Base-by-base conservation (phyloP, 2,329 filamentous ascomycete species). In the Claviceps sp. region DNA sequence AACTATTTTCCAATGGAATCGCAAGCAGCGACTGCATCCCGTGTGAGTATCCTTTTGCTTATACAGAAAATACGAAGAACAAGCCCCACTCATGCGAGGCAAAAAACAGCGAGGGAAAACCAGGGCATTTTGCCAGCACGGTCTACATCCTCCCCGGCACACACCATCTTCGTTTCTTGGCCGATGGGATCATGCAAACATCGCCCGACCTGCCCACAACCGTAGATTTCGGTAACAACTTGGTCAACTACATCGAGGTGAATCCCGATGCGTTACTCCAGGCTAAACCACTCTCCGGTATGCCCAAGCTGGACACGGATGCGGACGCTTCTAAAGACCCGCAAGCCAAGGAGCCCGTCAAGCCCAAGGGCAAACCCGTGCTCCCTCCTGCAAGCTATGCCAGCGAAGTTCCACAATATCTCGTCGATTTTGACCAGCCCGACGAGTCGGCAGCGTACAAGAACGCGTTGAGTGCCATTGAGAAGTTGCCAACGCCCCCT, bases 241-340 rank as follows among this genome's bases (percentile, higher is more conserved):
- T 98, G 18, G 91, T 98, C 69, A 98, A 98, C 70, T 98, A 97
- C 66, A 88, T 98, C 63, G 93, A 98, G 71, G 86, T 97, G 56
- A 87, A 79, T 61, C 81, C 87, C 38, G 85, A 90, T 62, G 69
- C 83, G 34, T 72, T 74, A 11, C 63, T 65, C 26, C 61, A 56
- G n/a, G 57, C 60, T 22, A 57, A 67, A 47, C 55, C 59, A 34
- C 60, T 59, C 24, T 43, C 55, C 40, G 45, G 47, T 34, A 30
- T 38, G 14, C 58, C 60, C 26, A 52, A 40, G 38, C 44, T 54
- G 24, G 57, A 55, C 18, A 34, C 51, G 18, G 53, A 52, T 11
- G 34, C 48, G 14, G 54, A 51, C 3, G 37, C 47, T 4, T 18
- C 47, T 47, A 54, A 52, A 22, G 48, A 52, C 34, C 51, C 56